A percentile compares a stretch with the other conserved stretches of the same genome.
Conservation (phyloP, 2,329 filamentous ascomycete genomes). For the Alternaria alternata region DNA sequence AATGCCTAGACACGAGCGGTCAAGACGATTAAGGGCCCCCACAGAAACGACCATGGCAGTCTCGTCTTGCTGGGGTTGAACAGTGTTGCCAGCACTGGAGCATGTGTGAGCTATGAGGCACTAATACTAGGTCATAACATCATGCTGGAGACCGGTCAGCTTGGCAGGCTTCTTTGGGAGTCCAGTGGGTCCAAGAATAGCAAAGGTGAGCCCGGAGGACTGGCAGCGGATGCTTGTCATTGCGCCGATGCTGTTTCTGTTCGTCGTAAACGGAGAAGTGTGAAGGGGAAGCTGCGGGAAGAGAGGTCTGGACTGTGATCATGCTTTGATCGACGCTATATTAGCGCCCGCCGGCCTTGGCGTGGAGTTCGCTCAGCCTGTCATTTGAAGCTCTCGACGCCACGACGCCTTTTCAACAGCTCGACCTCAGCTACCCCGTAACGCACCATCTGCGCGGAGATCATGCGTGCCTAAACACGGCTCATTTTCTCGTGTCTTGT, state of each 20-base stretch:
- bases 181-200: constrained; percentile 15
- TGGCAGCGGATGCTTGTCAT: background rate
- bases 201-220: background rate
- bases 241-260: background rate
- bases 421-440: constrained; percentile 5
- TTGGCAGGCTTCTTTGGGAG: background rate
- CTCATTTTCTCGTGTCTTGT: background rate
- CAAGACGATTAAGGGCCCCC: background rate
- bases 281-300: constrained; percentile 1
- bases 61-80: constrained; percentile 1
- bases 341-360: constrained; percentile 5
- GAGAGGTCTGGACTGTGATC: constrained; percentile 13
- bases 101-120: constrained; percentile 1
- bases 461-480: background rate
- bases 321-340: constrained; percentile 8
- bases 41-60: background rate
- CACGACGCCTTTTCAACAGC: background rate
- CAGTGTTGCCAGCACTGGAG: background rate
- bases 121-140: constrained; percentile 8
- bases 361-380: constrained; percentile 7
- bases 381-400: constrained; percentile 6
- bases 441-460: background rate
- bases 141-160: constrained; percentile 18
- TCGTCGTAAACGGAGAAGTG: background rate
- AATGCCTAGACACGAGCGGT: background rate